These are phyloP conservation scores for Chamaecyparis obtusa DNA, from an alignment of 75 land plant genomes.

Conservation along the genomic window DNA sequence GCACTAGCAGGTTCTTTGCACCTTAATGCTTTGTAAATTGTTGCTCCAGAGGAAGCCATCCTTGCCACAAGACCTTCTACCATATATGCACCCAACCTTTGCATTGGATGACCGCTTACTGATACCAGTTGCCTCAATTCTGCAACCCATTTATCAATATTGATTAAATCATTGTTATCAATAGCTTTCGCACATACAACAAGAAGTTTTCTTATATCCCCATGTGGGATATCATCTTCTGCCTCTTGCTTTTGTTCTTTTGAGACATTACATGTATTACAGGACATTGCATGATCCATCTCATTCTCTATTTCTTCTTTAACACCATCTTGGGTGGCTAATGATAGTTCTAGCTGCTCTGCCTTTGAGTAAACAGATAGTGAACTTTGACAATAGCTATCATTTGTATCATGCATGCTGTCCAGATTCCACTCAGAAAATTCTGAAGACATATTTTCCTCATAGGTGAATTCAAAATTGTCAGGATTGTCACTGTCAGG, in stretches of 20 bases:
- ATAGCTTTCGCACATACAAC: constrained; percentile 69
- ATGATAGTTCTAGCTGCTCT: constrained; percentile 21
- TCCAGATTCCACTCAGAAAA: constrained; percentile 1
- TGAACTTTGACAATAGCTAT: constrained; percentile 19
- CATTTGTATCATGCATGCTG: constrained; percentile 7
- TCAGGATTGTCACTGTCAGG: constrained; percentile 39
- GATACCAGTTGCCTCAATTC: constrained; percentile 68
- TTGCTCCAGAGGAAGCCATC: constrained; percentile 50
- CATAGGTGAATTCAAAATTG: constrained; percentile 17
- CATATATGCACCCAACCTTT: constrained; percentile 83
- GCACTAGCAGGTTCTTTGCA: constrained; percentile 65
- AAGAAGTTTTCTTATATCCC: constrained; percentile 46
- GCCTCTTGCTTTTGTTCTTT: constrained; percentile 4
- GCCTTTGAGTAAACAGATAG: constrained; percentile 18
- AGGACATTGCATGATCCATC: background rate
- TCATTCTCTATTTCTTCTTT: constrained; percentile 28
- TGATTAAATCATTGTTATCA: constrained; percentile 36
- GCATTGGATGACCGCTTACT: constrained; percentile 76
- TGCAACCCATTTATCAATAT: constrained; percentile 40
- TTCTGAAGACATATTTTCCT: constrained; percentile 7
- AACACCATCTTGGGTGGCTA: background rate
- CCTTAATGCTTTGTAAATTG: constrained; percentile 62
- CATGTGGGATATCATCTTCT: constrained; percentile 20
- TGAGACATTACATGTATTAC: background rate
- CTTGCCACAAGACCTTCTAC: constrained; percentile 83